phyloP scores from a whole-genome alignment of 1,284 basidiomycete species.

The Ustilago esculenta region DNA sequence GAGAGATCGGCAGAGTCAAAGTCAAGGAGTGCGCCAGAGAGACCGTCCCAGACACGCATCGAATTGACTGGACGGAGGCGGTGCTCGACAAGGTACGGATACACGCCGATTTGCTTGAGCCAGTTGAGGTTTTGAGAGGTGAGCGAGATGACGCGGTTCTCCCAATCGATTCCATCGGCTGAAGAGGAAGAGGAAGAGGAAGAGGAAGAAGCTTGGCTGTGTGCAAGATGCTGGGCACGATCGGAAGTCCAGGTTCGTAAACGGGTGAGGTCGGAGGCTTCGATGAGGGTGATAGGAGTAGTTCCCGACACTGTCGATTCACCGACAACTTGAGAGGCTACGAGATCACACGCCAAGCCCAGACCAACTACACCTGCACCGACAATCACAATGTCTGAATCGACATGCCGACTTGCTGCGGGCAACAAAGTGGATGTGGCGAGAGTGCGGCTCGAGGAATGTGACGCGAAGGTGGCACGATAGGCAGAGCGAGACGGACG shows the following conservation, averaged over 20 bases:
- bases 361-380: slow-evolving; percentile 64
- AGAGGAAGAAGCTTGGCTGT: neutral
- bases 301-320: neutral
- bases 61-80: slow-evolving; percentile 54
- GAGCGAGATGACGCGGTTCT: slow-evolving; percentile 64
- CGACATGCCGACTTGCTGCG: neutral
- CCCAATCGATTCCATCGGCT: slow-evolving; percentile 54
- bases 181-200: slow-evolving; percentile 14
- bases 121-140: slow-evolving; percentile 61
- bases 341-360: slow-evolving; percentile 52
- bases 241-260: slow-evolving; percentile 42
- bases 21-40: slow-evolving; percentile 59
- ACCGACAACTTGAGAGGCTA: slow-evolving; percentile 21
- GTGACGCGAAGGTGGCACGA: neutral
- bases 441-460: slow-evolving; percentile 1
- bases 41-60: slow-evolving; percentile 65
- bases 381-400: slow-evolving; percentile 61
- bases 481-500: slow-evolving; percentile 7
- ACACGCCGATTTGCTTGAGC: slow-evolving; percentile 59
- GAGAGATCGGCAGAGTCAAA: slow-evolving; percentile 49
- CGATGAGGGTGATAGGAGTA: slow-evolving; percentile 52
- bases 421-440: slow-evolving; percentile 7
- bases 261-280: slow-evolving; percentile 51
- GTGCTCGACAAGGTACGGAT: slow-evolving; percentile 41
- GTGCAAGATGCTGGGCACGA: slow-evolving; percentile 17